Conservation (phyloP, 2,329 filamentous ascomycete species). For the Claviceps digitariae region DNA sequence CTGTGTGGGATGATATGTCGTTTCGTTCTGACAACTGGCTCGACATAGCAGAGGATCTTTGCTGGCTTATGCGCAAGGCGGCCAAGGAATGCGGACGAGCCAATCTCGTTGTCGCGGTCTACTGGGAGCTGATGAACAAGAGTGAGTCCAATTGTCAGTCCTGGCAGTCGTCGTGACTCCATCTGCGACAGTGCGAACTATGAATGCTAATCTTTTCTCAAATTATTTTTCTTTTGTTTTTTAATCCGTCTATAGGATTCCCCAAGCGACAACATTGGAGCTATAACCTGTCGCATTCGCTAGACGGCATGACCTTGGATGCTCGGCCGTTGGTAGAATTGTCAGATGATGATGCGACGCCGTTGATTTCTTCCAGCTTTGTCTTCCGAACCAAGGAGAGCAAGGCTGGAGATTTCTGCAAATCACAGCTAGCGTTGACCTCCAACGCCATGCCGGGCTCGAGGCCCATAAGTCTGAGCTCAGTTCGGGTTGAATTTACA, state of each 20-base stretch:
- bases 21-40: slow-evolving; percentile 48
- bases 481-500: slow-evolving; percentile 40
- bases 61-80: slow-evolving; percentile 46
- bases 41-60: slow-evolving; percentile 43
- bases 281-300: slow-evolving; percentile 45
- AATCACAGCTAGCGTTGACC: slow-evolving; percentile 42
- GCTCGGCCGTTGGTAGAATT: slow-evolving; percentile 37
- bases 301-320: slow-evolving; percentile 33
- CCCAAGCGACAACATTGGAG: slow-evolving; percentile 41
- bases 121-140: slow-evolving; percentile 50
- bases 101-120: slow-evolving; percentile 44
- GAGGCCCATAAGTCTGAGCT: slow-evolving; percentile 35
- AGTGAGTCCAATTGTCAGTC: slow-evolving; percentile 26
- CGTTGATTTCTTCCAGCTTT: slow-evolving; percentile 41
- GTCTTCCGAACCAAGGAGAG: slow-evolving; percentile 44
- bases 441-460: slow-evolving; percentile 42
- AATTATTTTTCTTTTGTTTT: no score
- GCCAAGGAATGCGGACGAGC: slow-evolving; percentile 38
- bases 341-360: slow-evolving; percentile 35
- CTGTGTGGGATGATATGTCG: slow-evolving; percentile 42
- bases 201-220: not conserved
- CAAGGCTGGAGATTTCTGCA: slow-evolving; percentile 46
- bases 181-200: not conserved
- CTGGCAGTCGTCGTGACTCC: not conserved
- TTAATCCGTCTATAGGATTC: slow-evolving; percentile 37